A percentile compares a stretch with the other conserved stretches of the same genome.
Conservation (phyloP, 106 monocot genomes). For the Dendrobium nobile region DNA sequence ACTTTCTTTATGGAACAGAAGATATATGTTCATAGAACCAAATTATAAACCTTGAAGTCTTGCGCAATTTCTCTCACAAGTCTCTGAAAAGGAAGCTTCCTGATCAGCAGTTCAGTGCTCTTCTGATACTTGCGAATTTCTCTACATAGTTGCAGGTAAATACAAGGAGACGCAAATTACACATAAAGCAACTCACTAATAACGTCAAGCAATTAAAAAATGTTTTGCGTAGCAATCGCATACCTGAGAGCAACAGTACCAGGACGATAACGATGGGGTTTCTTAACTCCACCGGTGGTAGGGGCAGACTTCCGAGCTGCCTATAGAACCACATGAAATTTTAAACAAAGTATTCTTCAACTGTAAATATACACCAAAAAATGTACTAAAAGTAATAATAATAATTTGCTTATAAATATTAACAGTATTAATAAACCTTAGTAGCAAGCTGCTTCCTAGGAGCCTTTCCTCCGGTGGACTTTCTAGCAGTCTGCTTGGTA, state of each 20-base stretch:
- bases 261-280: conserved; percentile 19
- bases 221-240: too few species aligned
- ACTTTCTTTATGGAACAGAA: too few species aligned
- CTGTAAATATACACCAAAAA: too few species aligned
- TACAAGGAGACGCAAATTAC: not conserved
- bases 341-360: not conserved
- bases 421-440: not conserved
- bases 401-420: not conserved
- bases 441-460: conserved; percentile 20
- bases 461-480: conserved; percentile 19
- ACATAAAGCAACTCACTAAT: not conserved
- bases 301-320: conserved; percentile 18
- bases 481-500: conserved; percentile 17
- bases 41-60: conserved; percentile 3
- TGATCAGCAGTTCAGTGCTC: conserved; percentile 12
- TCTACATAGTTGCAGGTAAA: not conserved
- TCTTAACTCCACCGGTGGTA: conserved; percentile 15
- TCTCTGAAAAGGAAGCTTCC: conserved; percentile 8
- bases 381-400: too few species aligned
- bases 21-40: too few species aligned
- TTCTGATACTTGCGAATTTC: conserved; percentile 12
- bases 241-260: conserved; percentile 14
- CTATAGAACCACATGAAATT: not conserved
- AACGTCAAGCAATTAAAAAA: not conserved
- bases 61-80: conserved; percentile 8